phyloP scores from a whole-genome alignment of 805 yeast species.

The Kazachstania martiniae region DNA sequence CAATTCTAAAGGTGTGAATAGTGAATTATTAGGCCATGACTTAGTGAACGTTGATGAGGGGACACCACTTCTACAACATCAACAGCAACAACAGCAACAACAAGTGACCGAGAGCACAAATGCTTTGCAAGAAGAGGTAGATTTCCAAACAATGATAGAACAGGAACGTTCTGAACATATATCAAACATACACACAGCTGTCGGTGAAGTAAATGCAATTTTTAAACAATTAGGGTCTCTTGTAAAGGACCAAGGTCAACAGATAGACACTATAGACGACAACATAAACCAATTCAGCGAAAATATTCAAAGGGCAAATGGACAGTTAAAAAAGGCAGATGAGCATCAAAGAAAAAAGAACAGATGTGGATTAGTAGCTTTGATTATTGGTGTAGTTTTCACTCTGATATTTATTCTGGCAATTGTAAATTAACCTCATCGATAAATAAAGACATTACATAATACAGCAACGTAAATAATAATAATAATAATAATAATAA shows the following conservation, averaged over 20 bases:
- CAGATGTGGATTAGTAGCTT: constrained; percentile 61
- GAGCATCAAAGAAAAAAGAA: constrained; percentile 59
- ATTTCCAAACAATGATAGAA: constrained; percentile 52
- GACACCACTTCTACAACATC: constrained; percentile 32
- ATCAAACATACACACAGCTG: constrained; percentile 61
- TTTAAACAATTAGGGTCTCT: constrained; percentile 70
- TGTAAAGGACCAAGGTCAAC: constrained; percentile 77
- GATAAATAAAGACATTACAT: too few relatives aligned
- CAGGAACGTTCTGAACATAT: constrained; percentile 70
- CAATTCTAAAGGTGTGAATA: not conserved
- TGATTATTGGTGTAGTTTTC: constrained; percentile 48
- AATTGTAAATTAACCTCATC: constrained; percentile 20
- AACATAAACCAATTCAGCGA: constrained; percentile 54
- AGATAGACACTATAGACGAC: constrained; percentile 74
- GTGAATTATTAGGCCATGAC: constrained; percentile 12
- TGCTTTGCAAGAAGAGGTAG: constrained; percentile 49
- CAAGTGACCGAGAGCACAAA: too few relatives aligned
- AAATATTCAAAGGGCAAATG: constrained; percentile 59
- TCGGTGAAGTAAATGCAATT: constrained; percentile 74
- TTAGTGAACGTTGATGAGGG: constrained; percentile 23
- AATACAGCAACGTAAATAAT: too few relatives aligned
- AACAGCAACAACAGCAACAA: constrained; percentile 29
- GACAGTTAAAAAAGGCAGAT: constrained; percentile 64
- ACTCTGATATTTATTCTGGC: constrained; percentile 50
- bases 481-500: too few relatives aligned